phyloP scores from a whole-genome alignment of 106 monocot genomes.

The Gastrodia elata region DNA sequence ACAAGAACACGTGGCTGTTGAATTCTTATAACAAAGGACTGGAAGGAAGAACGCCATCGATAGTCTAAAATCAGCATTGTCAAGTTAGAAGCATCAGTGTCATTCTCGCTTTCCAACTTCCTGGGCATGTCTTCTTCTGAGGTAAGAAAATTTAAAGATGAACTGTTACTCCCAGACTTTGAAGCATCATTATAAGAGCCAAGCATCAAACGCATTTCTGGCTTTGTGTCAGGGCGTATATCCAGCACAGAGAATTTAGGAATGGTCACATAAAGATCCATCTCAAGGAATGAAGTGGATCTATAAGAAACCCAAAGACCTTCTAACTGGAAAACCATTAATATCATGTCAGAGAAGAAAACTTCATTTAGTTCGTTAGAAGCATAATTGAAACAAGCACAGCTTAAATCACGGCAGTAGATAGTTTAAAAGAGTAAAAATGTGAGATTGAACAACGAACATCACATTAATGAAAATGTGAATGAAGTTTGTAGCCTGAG shows the following conservation, averaged over 20 bases:
- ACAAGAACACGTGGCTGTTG: slow-evolving; percentile 90
- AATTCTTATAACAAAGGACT: slow-evolving; percentile 74
- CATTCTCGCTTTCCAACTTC: slow-evolving; percentile 11
- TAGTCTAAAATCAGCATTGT: slow-evolving; percentile 92
- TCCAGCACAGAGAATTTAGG: slow-evolving; percentile 80
- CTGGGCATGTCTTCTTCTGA: not conserved
- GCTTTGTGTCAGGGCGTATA: slow-evolving; percentile 77
- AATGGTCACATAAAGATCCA: slow-evolving; percentile 79
- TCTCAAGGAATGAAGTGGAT: slow-evolving; percentile 64
- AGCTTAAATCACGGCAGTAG: not conserved
- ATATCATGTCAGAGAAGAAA: not conserved
- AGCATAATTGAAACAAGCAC: not conserved
- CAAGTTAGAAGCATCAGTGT: slow-evolving; percentile 39
- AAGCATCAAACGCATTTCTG: slow-evolving; percentile 96
- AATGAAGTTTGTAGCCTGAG: not conserved
- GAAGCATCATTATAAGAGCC: slow-evolving; percentile 59
- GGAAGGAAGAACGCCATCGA: slow-evolving; percentile 73
- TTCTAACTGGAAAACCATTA: slow-evolving; percentile 52
- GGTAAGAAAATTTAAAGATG: slow-evolving; percentile 13
- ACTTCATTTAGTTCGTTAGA: not conserved
- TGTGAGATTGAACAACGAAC: not conserved
- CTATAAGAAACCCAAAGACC: slow-evolving; percentile 90
- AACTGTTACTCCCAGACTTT: slow-evolving; percentile 17
- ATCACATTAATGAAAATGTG: not conserved
- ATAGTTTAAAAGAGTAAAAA: not conserved